Evolutionary conservation across 1,139 yeast species (phyloP), one percentile per base, ranked within the genome.

Genomic region (Kluyveromyces sp.): DNA sequence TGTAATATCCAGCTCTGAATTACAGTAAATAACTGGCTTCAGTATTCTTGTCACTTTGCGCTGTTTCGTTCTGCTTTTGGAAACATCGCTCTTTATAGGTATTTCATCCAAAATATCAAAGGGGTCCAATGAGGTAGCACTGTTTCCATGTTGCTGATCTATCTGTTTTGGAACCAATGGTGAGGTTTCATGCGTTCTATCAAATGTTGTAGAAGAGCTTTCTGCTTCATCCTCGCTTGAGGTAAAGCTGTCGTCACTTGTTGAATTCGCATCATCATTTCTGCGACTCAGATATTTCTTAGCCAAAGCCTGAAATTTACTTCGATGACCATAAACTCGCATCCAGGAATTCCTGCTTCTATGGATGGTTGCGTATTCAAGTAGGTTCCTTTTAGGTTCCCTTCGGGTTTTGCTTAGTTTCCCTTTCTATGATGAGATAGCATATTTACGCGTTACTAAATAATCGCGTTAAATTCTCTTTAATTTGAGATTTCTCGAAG

Each of bases 71-170:
- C 4, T 27, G 27, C 21, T 6, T 27, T 4, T 27, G 21, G 39
- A 28, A n/a, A n/a, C 25, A 4, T 7, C 25, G 21, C 35, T 43
- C 1, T 34, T 37, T 15, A 41, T 43, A 7, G 45, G 37, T 33
- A 48, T 37, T 30, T 46, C 45, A 39, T 56, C 55, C 30, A 60
- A 37, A 39, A 60, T 51, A 34, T 55, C 57, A 37, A 57, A 56
- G 1, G 53, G 53, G 21, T 48, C 31, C 50, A 37, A 10, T 43
- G 34, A 30, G 25, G 28, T 27, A 6, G 26, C 21, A 5, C 3
- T 21, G 4, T 25, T 7, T 7, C 6, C 15, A 6, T 26, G 27
- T 4, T 28, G 26, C 15, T 26, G 7, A 8, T 21, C 10, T 15
- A 8, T 21, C 7, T 34, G 32, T 6, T 28, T 26, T 7, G 43